Conservation (phyloP, 1,284 basidiomycete genomes). For the Porogramme epimiltina region DNA sequence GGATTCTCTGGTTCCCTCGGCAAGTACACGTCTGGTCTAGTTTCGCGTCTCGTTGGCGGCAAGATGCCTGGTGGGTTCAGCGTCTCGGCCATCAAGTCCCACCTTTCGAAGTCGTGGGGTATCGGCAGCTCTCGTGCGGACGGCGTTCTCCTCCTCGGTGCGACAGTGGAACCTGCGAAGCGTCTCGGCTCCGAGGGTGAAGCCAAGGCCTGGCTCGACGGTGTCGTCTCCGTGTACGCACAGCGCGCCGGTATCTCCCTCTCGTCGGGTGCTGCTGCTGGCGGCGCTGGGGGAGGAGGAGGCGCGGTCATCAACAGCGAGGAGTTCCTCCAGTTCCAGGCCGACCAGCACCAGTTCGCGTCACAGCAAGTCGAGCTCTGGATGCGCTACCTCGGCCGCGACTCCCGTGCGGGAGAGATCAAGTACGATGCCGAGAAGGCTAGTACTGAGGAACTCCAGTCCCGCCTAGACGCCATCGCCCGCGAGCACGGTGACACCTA, state of each 20-base stretch:
- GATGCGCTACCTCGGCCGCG: conserved; percentile 94
- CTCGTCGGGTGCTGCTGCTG: conserved; percentile 63
- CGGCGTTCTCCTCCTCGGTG: conserved; percentile 87
- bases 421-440: conserved; percentile 87
- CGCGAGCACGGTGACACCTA: conserved; percentile 93
- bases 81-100: conserved; percentile 86
- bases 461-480: conserved; percentile 84
- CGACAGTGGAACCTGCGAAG: conserved; percentile 93
- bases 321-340: conserved; percentile 96
- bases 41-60: conserved; percentile 90
- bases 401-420: conserved; percentile 90
- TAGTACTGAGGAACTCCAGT: conserved; percentile 74
- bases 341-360: conserved; percentile 91
- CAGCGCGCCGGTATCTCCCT: conserved; percentile 87
- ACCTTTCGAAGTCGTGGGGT: conserved; percentile 93
- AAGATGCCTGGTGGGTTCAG: conserved; percentile 99
- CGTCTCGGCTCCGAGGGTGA: conserved; percentile 91
- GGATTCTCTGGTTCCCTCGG: conserved; percentile 89
- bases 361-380: conserved; percentile 93
- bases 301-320: conserved; percentile 95
- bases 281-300: conserved; percentile 64
- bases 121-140: conserved; percentile 89
- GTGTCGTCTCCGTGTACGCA: conserved; percentile 83
- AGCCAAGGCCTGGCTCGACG: conserved; percentile 93
- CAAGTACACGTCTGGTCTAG: conserved; percentile 92